Percentiles rank a stretch among this genome's conserved stretches.
These are phyloP conservation scores for Dryas drummondii DNA, from an alignment of 306 rosid species.

Conservation along the genomic window DNA sequence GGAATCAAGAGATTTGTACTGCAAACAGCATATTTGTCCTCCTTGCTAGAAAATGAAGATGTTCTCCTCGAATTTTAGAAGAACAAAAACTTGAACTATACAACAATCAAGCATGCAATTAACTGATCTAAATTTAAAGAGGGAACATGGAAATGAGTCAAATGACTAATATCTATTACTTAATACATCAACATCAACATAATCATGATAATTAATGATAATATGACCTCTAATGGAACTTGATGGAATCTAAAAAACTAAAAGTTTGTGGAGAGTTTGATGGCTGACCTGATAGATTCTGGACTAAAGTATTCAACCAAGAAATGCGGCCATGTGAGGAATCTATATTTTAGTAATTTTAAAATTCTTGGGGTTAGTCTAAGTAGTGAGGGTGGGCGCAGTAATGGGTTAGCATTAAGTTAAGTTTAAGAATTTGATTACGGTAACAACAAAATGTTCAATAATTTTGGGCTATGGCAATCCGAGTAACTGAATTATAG, in stretches of 20 bases:
- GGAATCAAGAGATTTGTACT: background rate
- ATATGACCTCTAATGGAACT: background rate
- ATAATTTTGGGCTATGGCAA: too few relatives aligned
- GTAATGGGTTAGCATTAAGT: too few relatives aligned
- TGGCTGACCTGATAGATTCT: slow-evolving; percentile 16
- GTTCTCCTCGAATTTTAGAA: background rate
- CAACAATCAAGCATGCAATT: background rate
- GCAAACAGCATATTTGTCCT: background rate
- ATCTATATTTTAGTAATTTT: background rate
- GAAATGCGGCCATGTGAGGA: slow-evolving; percentile 1
- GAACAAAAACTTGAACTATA: background rate
- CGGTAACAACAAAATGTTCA: too few relatives aligned
- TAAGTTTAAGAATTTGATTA: too few relatives aligned
- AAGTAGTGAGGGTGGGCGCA: too few relatives aligned
- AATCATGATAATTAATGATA: background rate
- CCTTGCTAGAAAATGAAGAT: background rate
- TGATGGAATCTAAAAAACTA: background rate
- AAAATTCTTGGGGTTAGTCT: too few relatives aligned
- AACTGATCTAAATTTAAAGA: background rate
- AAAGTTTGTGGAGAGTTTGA: background rate
- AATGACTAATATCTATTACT: background rate
- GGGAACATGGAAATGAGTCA: background rate
- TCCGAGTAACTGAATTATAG: too few relatives aligned
- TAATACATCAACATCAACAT: background rate
- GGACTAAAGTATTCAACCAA: slow-evolving; percentile 14